These are phyloP conservation scores for Heterobasidion irregulare DNA, from an alignment of 1,284 basidiomycete genomes.

Conservation along the genomic window DNA sequence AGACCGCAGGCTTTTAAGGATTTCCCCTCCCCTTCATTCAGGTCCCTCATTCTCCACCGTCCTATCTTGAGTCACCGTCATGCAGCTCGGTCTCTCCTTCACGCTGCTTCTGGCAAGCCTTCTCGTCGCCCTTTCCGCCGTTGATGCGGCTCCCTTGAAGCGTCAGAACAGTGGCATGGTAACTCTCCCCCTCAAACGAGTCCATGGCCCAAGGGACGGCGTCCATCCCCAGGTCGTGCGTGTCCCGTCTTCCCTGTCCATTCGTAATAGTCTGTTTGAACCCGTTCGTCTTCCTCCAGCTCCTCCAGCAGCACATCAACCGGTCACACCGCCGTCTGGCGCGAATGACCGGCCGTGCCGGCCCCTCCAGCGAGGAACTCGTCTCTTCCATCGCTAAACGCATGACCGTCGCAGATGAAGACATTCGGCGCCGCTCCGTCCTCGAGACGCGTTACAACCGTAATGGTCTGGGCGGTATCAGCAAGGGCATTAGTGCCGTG, in stretches of 20 bases:
- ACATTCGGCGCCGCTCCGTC: neutral
- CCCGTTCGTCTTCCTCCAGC: slow-evolving; percentile 25
- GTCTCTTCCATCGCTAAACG: slow-evolving; percentile 46
- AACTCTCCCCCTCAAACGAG: slow-evolving; percentile 49
- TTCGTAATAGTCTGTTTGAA: neutral
- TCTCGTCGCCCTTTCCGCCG: slow-evolving; percentile 25
- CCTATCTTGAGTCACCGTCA: slow-evolving; percentile 22
- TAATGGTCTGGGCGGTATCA: slow-evolving; percentile 13
- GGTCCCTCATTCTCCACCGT: slow-evolving; percentile 18
- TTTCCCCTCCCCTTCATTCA: slow-evolving; percentile 14
- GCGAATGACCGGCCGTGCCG: slow-evolving; percentile 54
- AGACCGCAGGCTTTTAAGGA: neutral
- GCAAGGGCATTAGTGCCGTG: neutral
- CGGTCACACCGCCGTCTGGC: slow-evolving; percentile 57
- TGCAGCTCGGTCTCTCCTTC: slow-evolving; percentile 47
- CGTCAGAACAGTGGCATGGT: slow-evolving; percentile 30
- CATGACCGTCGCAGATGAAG: slow-evolving; percentile 22
- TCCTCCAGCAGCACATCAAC: slow-evolving; percentile 67
- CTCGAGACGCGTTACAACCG: slow-evolving; percentile 20
- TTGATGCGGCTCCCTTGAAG: slow-evolving; percentile 32
- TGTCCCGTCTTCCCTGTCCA: slow-evolving; percentile 10
- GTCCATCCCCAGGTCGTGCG: slow-evolving; percentile 60
- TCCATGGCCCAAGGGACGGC: slow-evolving; percentile 27
- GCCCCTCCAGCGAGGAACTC: slow-evolving; percentile 41
- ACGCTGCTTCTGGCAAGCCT: slow-evolving; percentile 46